phyloP scores from a whole-genome alignment of 2,329 filamentous ascomycete species.

The Diaporthe eres region DNA sequence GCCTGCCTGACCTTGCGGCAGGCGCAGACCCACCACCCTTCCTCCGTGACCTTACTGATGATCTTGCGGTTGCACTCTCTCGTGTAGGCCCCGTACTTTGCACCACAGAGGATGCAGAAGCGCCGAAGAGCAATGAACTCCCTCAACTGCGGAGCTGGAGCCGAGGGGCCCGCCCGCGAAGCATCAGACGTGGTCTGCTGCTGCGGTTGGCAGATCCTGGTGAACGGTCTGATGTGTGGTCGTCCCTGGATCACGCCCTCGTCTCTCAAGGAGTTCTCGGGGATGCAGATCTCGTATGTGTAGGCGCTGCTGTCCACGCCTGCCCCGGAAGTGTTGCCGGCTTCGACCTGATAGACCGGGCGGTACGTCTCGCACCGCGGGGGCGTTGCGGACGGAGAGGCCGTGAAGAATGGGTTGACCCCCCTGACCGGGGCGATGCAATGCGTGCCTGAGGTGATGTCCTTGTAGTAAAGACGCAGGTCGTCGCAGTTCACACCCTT shows the following conservation, averaged over 20 bases:
- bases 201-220: conserved; percentile 28
- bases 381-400: background rate
- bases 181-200: background rate
- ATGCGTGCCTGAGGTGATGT: conserved; percentile 31
- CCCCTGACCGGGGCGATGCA: conserved; percentile 35
- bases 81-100: conserved; percentile 36
- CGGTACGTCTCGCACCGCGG: conserved; percentile 5
- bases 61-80: conserved; percentile 41
- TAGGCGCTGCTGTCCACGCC: conserved; percentile 19
- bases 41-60: conserved; percentile 34
- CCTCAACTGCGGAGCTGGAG: conserved; percentile 10
- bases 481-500: conserved; percentile 34
- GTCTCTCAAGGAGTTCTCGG: background rate
- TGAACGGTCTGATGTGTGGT: background rate
- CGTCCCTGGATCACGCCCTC: background rate
- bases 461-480: conserved; percentile 38
- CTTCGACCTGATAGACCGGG: conserved; percentile 31
- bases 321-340: background rate
- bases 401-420: conserved; percentile 35
- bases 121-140: conserved; percentile 37
- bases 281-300: conserved; percentile 36
- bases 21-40: conserved; percentile 39
- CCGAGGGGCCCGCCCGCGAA: no score
- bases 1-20: conserved; percentile 35
- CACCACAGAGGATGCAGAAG: conserved; percentile 38